phyloP scores from a whole-genome alignment of 345 rosid genomes.

The Cardiospermum halicacabum region DNA sequence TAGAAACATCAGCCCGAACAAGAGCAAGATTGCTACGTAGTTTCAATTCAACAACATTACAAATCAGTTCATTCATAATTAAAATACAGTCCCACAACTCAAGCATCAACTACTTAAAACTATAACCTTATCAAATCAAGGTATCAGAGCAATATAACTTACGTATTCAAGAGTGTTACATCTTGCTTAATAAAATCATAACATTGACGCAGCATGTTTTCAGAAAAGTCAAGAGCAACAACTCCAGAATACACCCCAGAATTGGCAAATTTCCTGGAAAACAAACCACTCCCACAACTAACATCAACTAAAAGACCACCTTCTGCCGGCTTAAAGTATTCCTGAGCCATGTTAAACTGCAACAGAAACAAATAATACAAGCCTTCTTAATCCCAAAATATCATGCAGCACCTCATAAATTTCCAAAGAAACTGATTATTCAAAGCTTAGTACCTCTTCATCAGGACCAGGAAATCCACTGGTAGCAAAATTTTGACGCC shows the following conservation, averaged over 20 bases:
- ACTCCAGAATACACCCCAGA: constrained; percentile 72
- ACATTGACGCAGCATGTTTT: constrained; percentile 94
- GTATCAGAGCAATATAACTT: constrained; percentile 15
- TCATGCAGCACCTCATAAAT: neutral
- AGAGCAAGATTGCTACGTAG: constrained; percentile 71
- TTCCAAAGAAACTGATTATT: neutral
- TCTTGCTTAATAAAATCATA: constrained; percentile 76
- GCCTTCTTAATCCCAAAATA: constrained; percentile 1
- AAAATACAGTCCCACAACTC: neutral
- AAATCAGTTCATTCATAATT: constrained; percentile 14
- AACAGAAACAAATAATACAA: too few relatives aligned
- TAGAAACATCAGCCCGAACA: constrained; percentile 87
- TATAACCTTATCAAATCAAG: neutral
- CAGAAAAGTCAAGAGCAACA: constrained; percentile 90
- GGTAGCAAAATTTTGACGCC: constrained; percentile 78
- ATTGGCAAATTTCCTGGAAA: constrained; percentile 80
- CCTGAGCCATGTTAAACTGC: constrained; percentile 97
- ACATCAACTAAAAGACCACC: constrained; percentile 89
- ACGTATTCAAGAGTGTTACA: constrained; percentile 33
- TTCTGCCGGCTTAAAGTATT: constrained; percentile 67
- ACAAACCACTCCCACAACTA: constrained; percentile 94
- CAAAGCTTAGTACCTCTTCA: constrained; percentile 57
- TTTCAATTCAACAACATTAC: constrained; percentile 6
- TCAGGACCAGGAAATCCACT: constrained; percentile 95
- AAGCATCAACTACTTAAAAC: neutral